phyloP scores from a whole-genome alignment of 192 early-diverging fungal species.

The Gonapodya prolifera region DNA sequence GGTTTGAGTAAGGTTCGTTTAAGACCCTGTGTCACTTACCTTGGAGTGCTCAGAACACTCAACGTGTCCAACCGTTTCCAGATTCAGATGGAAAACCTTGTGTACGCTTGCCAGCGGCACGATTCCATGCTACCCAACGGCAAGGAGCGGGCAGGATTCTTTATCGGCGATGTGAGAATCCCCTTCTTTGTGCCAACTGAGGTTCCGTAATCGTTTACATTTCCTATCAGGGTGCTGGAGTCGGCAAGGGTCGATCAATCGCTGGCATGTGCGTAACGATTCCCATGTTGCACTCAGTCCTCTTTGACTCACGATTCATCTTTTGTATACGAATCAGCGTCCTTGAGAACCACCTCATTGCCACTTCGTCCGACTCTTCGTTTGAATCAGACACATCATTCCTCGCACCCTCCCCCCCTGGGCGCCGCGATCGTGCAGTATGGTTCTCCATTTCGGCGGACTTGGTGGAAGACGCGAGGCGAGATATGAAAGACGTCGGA shows the following conservation, averaged over 20 bases:
- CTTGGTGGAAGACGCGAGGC: not conserved
- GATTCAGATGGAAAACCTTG: not conserved
- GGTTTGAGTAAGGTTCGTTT: not conserved
- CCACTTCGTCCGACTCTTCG: not conserved
- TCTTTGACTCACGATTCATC: not conserved
- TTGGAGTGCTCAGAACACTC: not conserved
- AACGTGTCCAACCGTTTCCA: not conserved
- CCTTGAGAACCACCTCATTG: not conserved
- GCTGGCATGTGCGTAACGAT: not conserved
- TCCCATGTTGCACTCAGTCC: not conserved
- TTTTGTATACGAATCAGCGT: not conserved
- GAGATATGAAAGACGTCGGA: not conserved
- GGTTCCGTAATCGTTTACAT: not conserved
- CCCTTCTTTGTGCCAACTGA: not conserved
- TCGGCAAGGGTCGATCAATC: not conserved
- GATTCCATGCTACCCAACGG: not conserved
- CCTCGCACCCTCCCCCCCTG: not conserved
- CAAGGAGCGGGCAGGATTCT: not conserved
- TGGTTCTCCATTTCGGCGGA: not conserved
- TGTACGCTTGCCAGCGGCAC: constrained; percentile 4
- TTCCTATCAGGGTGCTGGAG: not conserved
- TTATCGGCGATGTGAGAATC: not conserved
- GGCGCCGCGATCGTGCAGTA: not conserved
- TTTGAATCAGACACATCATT: not conserved
- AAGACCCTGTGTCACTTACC: not conserved